These are phyloP conservation scores for Pseudogymnoascus sp. DNA, from an alignment of 2,329 filamentous ascomycete genomes.

Conservation along the genomic window DNA sequence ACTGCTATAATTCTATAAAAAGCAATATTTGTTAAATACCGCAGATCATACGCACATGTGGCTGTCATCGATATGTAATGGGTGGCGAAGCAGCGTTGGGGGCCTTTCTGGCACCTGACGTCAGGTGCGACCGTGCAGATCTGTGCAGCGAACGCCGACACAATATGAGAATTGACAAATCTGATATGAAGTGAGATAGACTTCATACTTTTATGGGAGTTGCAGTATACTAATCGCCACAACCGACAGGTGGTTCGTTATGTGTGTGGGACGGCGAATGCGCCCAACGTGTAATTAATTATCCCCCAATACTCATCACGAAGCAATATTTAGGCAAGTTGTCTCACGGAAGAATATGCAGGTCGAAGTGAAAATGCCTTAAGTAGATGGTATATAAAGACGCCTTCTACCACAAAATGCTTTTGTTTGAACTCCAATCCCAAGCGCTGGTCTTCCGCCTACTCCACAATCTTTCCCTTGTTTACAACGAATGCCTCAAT, in stretches of 20 bases:
- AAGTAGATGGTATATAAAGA: slow-evolving; percentile 7
- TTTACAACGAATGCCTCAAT: slow-evolving; percentile 92
- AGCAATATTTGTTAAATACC: not conserved
- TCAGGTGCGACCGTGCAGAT: not conserved
- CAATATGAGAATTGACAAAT: not conserved
- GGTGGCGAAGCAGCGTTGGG: not conserved
- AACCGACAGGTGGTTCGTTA: not conserved
- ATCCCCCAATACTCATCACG: not conserved
- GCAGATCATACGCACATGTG: not conserved
- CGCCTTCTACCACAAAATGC: slow-evolving; percentile 1
- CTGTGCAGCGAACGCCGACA: not conserved
- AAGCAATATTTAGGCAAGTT: not conserved
- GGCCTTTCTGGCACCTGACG: not conserved
- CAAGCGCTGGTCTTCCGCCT: not conserved
- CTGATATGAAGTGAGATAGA: not conserved
- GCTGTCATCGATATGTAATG: slow-evolving; percentile 8
- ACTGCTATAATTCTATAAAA: slow-evolving; percentile 2
- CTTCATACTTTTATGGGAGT: not conserved
- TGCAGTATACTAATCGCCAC: not conserved
- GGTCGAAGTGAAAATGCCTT: not conserved
- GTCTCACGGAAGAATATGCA: not conserved
- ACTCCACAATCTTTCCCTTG: slow-evolving; percentile 61
- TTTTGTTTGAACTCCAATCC: slow-evolving; percentile 5
- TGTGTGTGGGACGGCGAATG: not conserved
- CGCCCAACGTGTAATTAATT: too few relatives aligned